Conservation (phyloP, 352 stramenopile genomes). For the Phytophthora crassamura region DNA sequence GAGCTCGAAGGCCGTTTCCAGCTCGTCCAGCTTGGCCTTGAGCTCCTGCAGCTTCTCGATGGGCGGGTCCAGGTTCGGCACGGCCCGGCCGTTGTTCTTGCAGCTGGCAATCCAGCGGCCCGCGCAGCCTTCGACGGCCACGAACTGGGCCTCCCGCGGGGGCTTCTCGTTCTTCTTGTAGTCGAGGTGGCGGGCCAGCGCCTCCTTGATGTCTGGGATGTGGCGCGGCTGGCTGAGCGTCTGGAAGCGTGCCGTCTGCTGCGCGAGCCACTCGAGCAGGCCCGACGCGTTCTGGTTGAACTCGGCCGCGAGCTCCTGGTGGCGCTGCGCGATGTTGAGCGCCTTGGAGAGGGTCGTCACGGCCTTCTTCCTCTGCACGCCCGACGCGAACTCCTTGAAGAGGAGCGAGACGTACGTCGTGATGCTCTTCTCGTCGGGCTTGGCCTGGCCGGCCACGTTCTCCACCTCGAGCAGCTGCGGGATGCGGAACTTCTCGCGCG, state of each 20-base stretch:
- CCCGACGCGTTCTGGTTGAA: constrained; percentile 77
- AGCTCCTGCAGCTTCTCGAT: constrained; percentile 85
- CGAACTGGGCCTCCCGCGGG: constrained; percentile 80
- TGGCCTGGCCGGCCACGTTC: constrained; percentile 83
- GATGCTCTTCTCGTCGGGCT: constrained; percentile 93
- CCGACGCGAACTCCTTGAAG: constrained; percentile 92
- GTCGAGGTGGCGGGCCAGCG: constrained; percentile 69
- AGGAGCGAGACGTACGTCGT: constrained; percentile 92
- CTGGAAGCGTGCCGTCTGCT: constrained; percentile 80
- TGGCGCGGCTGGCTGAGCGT: constrained; percentile 68
- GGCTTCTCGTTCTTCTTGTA: constrained; percentile 92
- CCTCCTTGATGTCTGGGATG: constrained; percentile 76
- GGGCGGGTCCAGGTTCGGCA: constrained; percentile 71
- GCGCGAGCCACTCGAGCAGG: constrained; percentile 75
- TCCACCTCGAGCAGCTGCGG: constrained; percentile 87
- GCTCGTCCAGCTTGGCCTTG: constrained; percentile 69
- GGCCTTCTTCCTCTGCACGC: constrained; percentile 90
- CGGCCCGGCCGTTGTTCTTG: constrained; percentile 87
- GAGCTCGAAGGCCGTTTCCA: constrained; percentile 76
- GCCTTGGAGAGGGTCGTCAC: constrained; percentile 92
- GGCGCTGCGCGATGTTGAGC: constrained; percentile 89
- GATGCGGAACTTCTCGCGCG: constrained; percentile 88
- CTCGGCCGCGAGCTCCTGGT: constrained; percentile 81
- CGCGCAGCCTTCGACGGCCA: constrained; percentile 79
- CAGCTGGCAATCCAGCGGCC: constrained; percentile 86